Conservation (phyloP, 352 stramenopile species). For the Pythium brachiatum region DNA sequence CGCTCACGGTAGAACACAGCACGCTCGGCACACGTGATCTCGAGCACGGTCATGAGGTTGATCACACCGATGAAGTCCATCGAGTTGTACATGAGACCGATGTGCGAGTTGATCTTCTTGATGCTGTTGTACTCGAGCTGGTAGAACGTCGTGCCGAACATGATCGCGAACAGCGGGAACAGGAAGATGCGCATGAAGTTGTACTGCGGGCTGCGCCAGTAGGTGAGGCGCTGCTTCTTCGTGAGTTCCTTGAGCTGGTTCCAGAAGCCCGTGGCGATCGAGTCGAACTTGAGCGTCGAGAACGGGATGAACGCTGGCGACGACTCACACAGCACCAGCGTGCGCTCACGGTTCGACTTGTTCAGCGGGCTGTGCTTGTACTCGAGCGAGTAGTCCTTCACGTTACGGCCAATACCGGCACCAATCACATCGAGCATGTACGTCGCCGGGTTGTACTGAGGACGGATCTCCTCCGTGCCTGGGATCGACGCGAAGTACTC, state of each 20-base stretch:
- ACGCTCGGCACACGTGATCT: constrained; percentile 25
- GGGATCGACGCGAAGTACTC: constrained; percentile 87
- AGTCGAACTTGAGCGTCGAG: constrained; percentile 20
- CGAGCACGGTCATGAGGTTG: constrained; percentile 35
- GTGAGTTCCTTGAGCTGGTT: constrained; percentile 14
- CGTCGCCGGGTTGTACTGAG: constrained; percentile 87
- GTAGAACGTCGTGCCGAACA: constrained; percentile 73
- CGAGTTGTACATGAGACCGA: constrained; percentile 72
- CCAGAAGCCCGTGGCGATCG: constrained; percentile 25
- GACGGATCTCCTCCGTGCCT: no score
- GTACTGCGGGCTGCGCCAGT: constrained; percentile 44
- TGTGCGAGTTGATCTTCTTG: constrained; percentile 53
- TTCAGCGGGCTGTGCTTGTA: constrained; percentile 42
- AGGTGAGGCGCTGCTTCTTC: constrained; percentile 26
- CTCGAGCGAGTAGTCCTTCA: constrained; percentile 52
- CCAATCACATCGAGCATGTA: constrained; percentile 89
- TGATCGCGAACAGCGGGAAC: constrained; percentile 52
- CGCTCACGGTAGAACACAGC: constrained; percentile 37
- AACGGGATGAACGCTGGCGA: constrained; percentile 26
- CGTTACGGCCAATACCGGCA: constrained; percentile 54
- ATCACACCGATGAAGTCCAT: constrained; percentile 63
- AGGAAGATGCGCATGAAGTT: constrained; percentile 63
- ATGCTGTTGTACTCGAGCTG: constrained; percentile 32
- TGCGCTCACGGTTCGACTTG: constrained; percentile 28
- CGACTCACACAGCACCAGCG: constrained; percentile 16